These are phyloP conservation scores for Rugonectria rugulosa DNA, from an alignment of 2,329 filamentous ascomycete species.

Conservation along the genomic window DNA sequence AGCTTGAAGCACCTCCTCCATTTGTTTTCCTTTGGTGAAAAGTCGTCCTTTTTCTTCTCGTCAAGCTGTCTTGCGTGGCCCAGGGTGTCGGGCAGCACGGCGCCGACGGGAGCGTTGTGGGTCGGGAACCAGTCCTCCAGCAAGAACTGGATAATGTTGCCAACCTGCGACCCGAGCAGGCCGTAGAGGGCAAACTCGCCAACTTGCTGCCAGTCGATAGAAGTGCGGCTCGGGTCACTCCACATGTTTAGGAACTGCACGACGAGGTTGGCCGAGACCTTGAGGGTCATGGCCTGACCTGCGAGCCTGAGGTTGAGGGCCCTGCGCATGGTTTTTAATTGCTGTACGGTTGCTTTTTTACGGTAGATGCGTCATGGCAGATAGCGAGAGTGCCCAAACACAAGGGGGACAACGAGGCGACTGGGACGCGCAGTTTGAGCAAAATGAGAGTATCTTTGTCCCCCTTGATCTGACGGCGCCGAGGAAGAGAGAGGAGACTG, in stretches of 20 bases:
- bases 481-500: neutral
- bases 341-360: neutral
- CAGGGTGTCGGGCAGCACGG: constrained; percentile 30
- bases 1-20: constrained; percentile 29
- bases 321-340: constrained; percentile 32
- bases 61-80: constrained; percentile 25
- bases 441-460: constrained; percentile 1
- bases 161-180: constrained; percentile 45
- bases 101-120: constrained; percentile 30
- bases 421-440: neutral
- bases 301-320: constrained; percentile 41
- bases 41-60: constrained; percentile 37
- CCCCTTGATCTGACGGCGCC: neutral
- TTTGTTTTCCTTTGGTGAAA: constrained; percentile 8
- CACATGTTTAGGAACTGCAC: constrained; percentile 37
- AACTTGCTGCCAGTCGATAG: constrained; percentile 45
- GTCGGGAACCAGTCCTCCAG: constrained; percentile 47
- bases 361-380: constrained; percentile 14
- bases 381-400: neutral
- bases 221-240: constrained; percentile 25
- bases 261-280: constrained; percentile 43
- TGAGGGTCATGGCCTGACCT: constrained; percentile 40
- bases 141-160: constrained; percentile 45
- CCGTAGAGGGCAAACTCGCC: constrained; percentile 47
- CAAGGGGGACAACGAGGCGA: constrained; percentile 1